Conservation (phyloP, 352 stramenopile genomes). For the Globisporangium solare region DNA sequence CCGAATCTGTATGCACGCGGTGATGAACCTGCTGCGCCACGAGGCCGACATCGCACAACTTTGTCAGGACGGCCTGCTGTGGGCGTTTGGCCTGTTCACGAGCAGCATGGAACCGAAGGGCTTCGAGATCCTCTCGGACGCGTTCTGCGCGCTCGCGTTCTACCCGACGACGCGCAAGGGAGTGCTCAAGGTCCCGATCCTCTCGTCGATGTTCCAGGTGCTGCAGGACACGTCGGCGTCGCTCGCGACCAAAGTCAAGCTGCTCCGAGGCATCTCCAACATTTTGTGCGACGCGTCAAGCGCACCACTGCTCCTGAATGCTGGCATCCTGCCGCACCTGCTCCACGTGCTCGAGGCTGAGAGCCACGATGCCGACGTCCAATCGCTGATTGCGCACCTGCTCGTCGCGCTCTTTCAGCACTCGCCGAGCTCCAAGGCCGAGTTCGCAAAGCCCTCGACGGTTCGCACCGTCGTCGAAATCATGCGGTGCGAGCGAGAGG, state of each 20-base stretch:
- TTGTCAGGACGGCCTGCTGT: conserved; percentile 66
- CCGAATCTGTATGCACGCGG: conserved; percentile 62
- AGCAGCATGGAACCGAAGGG: conserved; percentile 48
- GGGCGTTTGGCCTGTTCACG: conserved; percentile 62
- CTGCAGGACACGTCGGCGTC: conserved; percentile 18
- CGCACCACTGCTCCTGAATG: conserved; percentile 20
- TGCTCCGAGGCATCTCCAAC: conserved; percentile 50
- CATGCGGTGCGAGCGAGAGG: conserved; percentile 16
- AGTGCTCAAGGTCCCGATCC: conserved; percentile 33
- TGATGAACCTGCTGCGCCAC: conserved; percentile 61
- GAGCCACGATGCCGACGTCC: conserved; percentile 10
- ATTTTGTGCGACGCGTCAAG: conserved; percentile 35
- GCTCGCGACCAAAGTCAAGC: conserved; percentile 26
- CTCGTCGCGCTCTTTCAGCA: conserved; percentile 30
- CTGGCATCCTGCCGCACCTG: conserved; percentile 23
- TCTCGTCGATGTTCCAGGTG: conserved; percentile 42
- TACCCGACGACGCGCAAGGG: conserved; percentile 43
- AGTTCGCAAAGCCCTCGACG: conserved; percentile 26
- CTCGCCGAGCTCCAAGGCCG: conserved; percentile 19
- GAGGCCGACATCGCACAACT: conserved; percentile 43
- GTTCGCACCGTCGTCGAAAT: conserved; percentile 18
- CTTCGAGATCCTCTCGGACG: conserved; percentile 59
- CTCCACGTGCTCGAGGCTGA: conserved; percentile 24
- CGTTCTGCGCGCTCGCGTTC: conserved; percentile 56
- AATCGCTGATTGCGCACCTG: conserved; percentile 22